Evolutionary conservation across 768 basidiomycete species (phyloP), one percentile per base, ranked within the genome.

Genomic region (Lyophyllum shimeji): DNA sequence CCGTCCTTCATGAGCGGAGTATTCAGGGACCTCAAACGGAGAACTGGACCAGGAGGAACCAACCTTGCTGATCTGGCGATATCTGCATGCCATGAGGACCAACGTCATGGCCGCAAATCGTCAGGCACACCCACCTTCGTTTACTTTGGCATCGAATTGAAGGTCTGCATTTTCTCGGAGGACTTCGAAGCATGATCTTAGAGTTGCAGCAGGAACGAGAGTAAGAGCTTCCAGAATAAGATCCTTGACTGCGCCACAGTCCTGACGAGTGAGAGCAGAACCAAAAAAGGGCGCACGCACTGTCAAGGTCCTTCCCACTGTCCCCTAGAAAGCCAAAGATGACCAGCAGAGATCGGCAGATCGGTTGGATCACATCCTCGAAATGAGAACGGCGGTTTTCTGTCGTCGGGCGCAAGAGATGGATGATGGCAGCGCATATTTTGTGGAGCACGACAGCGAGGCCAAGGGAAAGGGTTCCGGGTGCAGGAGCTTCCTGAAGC

Each of bases 201-300:
- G 29, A 1, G 60, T 58, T 20, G 50, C 51, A 11, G 56, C 43
- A 33, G 61, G 55, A 24, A 70, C 39, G 4, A 69, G 50, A 17
- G 68, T 65, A 3, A 76, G 55, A 17, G 63, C 64, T 64, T 72
- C 72, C 6, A 78, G 47, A 13, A 73, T 60, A 17, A 67, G 53
- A 33, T 71, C 67, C 45, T 67, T 71, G 45, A 70, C 75, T 76
- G 52, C 25, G 49, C n/a, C 20, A 37, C 8, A 34, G 48, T 39
- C 50, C 15, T 46, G 9, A 37, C 5, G 18, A 34, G 39, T 27
- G 21, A 20, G 15, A 9, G 31, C 46, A 31, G 9, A 56, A 23
- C 15, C n/a, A 54, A 39, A 8, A 40, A 23, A n/a, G 25, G 33
- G 11, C 11, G 24, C n/a, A 53, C 66, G 25, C 54, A 73, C 72